phyloP scores from a whole-genome alignment of 352 stramenopile genomes.

The Saprolegnia diclina region DNA sequence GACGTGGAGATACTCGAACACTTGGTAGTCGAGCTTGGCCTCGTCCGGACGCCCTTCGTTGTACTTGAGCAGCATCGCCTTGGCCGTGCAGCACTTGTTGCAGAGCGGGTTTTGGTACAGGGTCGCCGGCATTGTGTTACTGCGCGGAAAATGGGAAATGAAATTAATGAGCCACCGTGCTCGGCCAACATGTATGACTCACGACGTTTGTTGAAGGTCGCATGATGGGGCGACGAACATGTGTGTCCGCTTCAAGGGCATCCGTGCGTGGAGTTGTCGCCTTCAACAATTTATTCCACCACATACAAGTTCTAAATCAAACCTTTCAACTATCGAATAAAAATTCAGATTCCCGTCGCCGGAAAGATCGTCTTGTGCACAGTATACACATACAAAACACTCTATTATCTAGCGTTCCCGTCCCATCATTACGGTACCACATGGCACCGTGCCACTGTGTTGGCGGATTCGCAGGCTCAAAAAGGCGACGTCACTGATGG shows the following conservation, averaged over 20 bases:
- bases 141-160: too few relatives aligned
- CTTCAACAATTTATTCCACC: background rate
- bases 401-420: too few relatives aligned
- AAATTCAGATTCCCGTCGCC: background rate
- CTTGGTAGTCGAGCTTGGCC: background rate
- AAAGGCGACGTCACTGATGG: too few relatives aligned
- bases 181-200: too few relatives aligned
- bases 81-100: conserved; percentile 1
- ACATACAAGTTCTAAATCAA: background rate
- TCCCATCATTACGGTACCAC: too few relatives aligned
- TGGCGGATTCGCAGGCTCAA: too few relatives aligned
- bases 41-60: background rate
- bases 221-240: too few relatives aligned
- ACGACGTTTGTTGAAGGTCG: too few relatives aligned
- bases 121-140: background rate
- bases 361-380: background rate
- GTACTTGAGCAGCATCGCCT: background rate
- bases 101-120: background rate
- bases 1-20: conserved; percentile 1
- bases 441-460: too few relatives aligned
- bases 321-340: background rate
- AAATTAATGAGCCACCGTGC: too few relatives aligned
- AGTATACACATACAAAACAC: background rate
- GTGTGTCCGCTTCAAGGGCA: too few relatives aligned
- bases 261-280: too few relatives aligned